phyloP scores from a whole-genome alignment of 1,284 basidiomycete genomes.

The Neotropicomus parvogracilis region DNA sequence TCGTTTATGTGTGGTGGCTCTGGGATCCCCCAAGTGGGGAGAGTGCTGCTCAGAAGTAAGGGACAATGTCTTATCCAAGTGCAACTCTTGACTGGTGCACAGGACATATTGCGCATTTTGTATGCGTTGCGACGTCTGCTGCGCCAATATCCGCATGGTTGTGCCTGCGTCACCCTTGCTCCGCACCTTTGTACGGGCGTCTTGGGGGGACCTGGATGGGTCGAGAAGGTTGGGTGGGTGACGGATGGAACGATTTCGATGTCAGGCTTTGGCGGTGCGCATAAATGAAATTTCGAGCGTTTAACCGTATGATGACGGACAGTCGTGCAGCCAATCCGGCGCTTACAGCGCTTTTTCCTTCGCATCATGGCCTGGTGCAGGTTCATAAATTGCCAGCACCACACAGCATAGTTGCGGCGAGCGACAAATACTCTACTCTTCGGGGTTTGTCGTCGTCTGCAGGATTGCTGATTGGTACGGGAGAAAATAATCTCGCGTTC shows the following conservation, averaged over 20 bases:
- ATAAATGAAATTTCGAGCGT: slow-evolving; percentile 4
- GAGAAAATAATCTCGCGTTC: slow-evolving; percentile 96
- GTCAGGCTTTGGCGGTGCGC: slow-evolving; percentile 75
- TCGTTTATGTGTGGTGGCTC: slow-evolving; percentile 64
- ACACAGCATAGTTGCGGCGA: slow-evolving; percentile 66
- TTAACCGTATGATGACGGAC: slow-evolving; percentile 12
- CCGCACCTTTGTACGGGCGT: slow-evolving; percentile 52
- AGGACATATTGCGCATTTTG: slow-evolving; percentile 73
- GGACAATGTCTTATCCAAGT: slow-evolving; percentile 2
- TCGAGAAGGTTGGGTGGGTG: slow-evolving; percentile 75
- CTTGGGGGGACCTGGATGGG: slow-evolving; percentile 65
- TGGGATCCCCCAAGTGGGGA: slow-evolving; percentile 76
- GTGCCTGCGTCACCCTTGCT: slow-evolving; percentile 68
- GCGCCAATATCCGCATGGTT: slow-evolving; percentile 51
- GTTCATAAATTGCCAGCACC: slow-evolving; percentile 71
- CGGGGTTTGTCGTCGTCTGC: slow-evolving; percentile 64
- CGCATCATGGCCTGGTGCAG: slow-evolving; percentile 79
- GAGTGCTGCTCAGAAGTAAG: slow-evolving; percentile 53
- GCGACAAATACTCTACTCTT: slow-evolving; percentile 72
- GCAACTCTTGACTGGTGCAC: slow-evolving; percentile 8
- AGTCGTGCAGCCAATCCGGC: slow-evolving; percentile 57
- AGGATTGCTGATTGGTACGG: slow-evolving; percentile 49
- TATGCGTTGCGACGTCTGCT: slow-evolving; percentile 63
- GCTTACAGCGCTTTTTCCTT: slow-evolving; percentile 66
- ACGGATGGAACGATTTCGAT: slow-evolving; percentile 75